Percentiles rank a stretch among this genome's conserved stretches.
These are phyloP conservation scores for Botryotinia calthae DNA, from an alignment of 2,329 filamentous ascomycete species.

Conservation along the genomic window DNA sequence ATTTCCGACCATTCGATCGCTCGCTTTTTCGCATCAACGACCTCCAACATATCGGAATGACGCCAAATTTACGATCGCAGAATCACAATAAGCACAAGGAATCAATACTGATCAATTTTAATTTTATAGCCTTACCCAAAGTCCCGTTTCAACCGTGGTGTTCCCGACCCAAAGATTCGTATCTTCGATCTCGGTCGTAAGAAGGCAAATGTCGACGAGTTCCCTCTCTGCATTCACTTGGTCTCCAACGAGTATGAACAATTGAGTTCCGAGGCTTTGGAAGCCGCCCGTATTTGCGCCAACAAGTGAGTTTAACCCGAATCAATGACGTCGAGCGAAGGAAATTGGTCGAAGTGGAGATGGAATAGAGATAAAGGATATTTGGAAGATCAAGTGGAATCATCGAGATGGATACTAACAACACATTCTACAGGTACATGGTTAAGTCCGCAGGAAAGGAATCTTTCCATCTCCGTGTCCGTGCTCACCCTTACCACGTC, in stretches of 20 bases:
- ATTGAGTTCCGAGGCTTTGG: constrained; percentile 98
- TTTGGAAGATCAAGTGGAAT: not conserved
- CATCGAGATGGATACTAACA: constrained; percentile 19
- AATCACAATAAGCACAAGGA: not conserved
- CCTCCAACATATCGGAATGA: not conserved
- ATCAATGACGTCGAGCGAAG: not conserved
- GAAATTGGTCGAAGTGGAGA: constrained; percentile 12
- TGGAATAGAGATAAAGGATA: not conserved
- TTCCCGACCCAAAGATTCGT: constrained; percentile 74
- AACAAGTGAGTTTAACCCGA: constrained; percentile 70
- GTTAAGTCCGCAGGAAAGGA: constrained; percentile 72
- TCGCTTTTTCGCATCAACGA: constrained; percentile 21
- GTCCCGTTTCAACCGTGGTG: constrained; percentile 99
- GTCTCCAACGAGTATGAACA: constrained; percentile 99
- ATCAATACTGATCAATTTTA: constrained; percentile 26
- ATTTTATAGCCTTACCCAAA: constrained; percentile 83
- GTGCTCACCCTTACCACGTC: constrained; percentile 99
- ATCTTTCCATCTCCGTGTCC: constrained; percentile 70
- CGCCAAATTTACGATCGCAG: not conserved
- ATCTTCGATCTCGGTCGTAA: constrained; percentile 99
- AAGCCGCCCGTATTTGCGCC: constrained; percentile 99
- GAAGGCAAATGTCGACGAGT: constrained; percentile 98
- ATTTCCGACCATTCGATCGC: constrained; percentile 4
- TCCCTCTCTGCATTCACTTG: constrained; percentile 98
- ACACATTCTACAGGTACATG: constrained; percentile 47